Base-by-base conservation (phyloP, 208 protist species). In the Leptomonas pyrrhocoris region DNA sequence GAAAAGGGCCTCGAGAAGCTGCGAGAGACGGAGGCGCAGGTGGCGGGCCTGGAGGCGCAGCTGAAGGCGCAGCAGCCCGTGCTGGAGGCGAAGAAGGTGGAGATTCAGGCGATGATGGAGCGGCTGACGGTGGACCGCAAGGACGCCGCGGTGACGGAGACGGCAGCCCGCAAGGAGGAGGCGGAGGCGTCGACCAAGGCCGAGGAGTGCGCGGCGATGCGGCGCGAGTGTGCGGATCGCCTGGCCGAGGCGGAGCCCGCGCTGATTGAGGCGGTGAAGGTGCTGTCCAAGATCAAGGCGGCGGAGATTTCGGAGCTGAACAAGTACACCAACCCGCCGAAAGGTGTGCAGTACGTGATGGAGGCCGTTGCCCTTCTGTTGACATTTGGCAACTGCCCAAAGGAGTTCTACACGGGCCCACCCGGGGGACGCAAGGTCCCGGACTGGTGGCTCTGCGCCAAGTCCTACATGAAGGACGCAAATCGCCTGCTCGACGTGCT, bases 321-420 rank as follows among this genome's bases (percentile, higher is more conserved):
- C 69, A 94, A 98, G 77, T 98, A 99, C 79, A 80, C 94, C 59
- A 95, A 94, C 65, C 98, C 98, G 43, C 98, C 98, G 0, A 94
- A 89, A 62, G 97, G 97, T 77, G 98, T 99, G 28, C 88, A 98
- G 81, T 90, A 99, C 63, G 97, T 99, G 19, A 98, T 99, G 96
- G 96, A 99, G 85, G 97, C 97, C 28, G 96, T 99, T 36, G 98
- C 98, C 66, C 90, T 99, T 61, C 69, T 97, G 72, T 80, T 97
- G 40, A 95, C 88, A 0, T 96, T 99, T 83, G 97, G 98, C 58
- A 98, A 99, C 83, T 92, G 96, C 68, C 89, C 91, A 25, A 90
- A 94, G 56, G 90, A 95, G 73, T 97, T 98, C 84, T 98, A 97
- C 68, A 93, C 89, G 51, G 87, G 94, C 15, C 86, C 91, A 18